These are phyloP conservation scores for Cornus kousa DNA, from an alignment of 148 eudicot species.

Conservation along the genomic window DNA sequence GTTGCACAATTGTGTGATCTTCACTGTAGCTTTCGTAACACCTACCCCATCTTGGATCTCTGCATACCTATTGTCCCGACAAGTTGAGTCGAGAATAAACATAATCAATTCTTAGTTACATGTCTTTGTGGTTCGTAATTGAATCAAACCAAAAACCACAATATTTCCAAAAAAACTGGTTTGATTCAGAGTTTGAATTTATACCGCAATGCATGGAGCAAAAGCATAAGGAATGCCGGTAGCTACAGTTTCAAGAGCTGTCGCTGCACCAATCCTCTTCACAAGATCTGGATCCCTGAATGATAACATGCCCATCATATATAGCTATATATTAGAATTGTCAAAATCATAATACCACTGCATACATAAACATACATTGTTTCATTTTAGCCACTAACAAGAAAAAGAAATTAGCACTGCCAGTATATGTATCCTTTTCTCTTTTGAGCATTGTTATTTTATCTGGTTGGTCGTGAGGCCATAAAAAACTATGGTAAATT, in stretches of 20 bases:
- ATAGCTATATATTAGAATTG: neutral
- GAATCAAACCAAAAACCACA: neutral
- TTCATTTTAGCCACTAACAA: too few relatives aligned
- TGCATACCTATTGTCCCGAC: neutral
- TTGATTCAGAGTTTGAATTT: neutral
- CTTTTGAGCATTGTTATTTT: too few relatives aligned
- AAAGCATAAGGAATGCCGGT: conserved; percentile 25
- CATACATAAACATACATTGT: too few relatives aligned
- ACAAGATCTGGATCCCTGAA: conserved; percentile 20
- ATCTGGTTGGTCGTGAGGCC: too few relatives aligned
- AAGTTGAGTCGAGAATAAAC: too few relatives aligned
- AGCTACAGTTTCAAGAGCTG: conserved; percentile 18
- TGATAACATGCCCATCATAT: neutral
- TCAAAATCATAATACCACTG: neutral
- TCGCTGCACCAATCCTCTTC: conserved; percentile 24
- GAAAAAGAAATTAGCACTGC: too few relatives aligned
- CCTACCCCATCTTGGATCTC: conserved; percentile 10
- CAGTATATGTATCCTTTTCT: too few relatives aligned
- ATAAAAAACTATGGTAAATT: too few relatives aligned
- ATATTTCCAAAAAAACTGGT: neutral
- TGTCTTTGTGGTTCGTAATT: neutral
- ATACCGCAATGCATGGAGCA: conserved; percentile 21
- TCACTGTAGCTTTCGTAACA: conserved; percentile 14
- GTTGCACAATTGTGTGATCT: conserved; percentile 1
- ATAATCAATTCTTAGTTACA: too few relatives aligned